Conservation (phyloP, 129 eudicot genomes). For the Arctium lappa region DNA sequence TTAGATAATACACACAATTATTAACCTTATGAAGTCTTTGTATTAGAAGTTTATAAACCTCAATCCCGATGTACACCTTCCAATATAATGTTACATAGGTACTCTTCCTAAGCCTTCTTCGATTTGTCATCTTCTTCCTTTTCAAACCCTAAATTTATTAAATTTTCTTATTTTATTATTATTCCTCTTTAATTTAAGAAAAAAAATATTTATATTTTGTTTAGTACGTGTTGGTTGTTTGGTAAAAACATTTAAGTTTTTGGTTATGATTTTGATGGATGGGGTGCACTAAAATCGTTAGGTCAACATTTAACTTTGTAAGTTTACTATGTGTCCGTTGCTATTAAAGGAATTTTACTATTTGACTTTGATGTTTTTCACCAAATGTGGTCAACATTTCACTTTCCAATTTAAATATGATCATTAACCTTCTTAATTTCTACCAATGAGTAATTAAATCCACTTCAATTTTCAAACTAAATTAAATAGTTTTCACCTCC, state of each 20-base stretch:
- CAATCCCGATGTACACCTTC: too few species aligned
- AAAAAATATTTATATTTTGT: background rate
- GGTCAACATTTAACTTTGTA: slow-evolving; percentile 32
- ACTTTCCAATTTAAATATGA: background rate
- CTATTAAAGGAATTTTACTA: slow-evolving; percentile 13
- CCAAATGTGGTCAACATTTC: background rate
- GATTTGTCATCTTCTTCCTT: background rate
- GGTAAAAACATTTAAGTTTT: slow-evolving; percentile 20
- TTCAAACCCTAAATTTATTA: background rate
- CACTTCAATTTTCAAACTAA: background rate
- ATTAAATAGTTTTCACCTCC: background rate
- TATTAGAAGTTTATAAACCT: too few species aligned
- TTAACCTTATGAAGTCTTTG: too few species aligned
- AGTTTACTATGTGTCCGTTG: slow-evolving; percentile 14
- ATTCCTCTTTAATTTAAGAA: background rate
- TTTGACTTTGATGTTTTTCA: slow-evolving; percentile 10
- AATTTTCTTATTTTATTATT: background rate
- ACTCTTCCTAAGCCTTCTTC: too few species aligned
- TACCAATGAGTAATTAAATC: background rate
- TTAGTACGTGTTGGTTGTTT: slow-evolving; percentile 4
- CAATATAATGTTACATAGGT: too few species aligned
- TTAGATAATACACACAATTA: too few species aligned
- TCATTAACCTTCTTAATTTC: background rate
- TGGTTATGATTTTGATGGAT: background rate
- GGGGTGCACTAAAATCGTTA: slow-evolving; percentile 7